phyloP scores from a whole-genome alignment of 176 grass and related monocot species.

The Avena eriantha region DNA sequence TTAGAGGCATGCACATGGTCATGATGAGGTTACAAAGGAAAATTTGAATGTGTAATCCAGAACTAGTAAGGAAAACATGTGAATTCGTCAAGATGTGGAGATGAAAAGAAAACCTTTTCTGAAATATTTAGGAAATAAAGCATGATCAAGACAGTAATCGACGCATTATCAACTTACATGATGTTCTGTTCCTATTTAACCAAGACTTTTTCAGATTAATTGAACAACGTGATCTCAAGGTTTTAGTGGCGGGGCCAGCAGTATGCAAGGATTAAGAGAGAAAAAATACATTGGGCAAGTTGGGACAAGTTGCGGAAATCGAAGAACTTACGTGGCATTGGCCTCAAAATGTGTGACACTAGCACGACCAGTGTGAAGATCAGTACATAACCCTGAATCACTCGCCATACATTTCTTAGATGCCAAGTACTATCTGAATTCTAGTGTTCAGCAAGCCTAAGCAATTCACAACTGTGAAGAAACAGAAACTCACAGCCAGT shows the following conservation, averaged over 20 bases:
- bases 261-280: neutral
- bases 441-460: neutral
- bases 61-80: neutral
- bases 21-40: neutral
- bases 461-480: neutral
- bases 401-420: no score
- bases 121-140: neutral
- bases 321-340: neutral
- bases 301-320: neutral
- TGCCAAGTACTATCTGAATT: neutral
- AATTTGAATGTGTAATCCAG: neutral
- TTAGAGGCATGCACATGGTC: neutral
- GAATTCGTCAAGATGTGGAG: neutral
- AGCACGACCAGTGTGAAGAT: neutral
- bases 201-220: neutral
- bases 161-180: neutral
- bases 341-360: neutral
- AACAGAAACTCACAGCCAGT: neutral
- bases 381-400: neutral
- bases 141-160: neutral
- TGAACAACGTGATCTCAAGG: neutral
- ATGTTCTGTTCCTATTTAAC: neutral
- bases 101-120: neutral
- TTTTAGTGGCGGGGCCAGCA: neutral
- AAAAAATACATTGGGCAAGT: neutral